Conservation (phyloP, 441 rosid genomes). For the Adansonia rubrostipa region DNA sequence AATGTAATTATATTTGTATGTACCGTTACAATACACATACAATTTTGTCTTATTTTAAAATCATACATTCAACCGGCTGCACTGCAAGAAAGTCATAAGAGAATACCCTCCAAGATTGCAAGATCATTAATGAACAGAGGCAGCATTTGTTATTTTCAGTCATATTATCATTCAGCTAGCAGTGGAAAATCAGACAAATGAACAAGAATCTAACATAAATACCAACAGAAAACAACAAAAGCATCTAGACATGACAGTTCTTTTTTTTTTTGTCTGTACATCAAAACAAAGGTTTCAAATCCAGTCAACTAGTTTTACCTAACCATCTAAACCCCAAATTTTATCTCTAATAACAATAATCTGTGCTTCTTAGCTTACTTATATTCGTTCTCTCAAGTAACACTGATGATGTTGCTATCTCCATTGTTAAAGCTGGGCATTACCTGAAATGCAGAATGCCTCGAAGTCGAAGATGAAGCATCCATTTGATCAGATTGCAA, state of each 20-base stretch:
- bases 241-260: constrained; percentile 22
- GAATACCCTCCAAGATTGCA: constrained; percentile 24
- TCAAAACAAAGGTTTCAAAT: constrained; percentile 33
- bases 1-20: too few relatives aligned
- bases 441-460: constrained; percentile 52
- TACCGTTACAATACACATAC: too few relatives aligned
- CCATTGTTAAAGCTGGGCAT: constrained; percentile 55
- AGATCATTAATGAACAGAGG: constrained; percentile 4
- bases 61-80: too few relatives aligned
- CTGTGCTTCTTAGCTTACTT: constrained; percentile 15
- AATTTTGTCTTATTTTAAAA: too few relatives aligned
- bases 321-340: constrained; percentile 1
- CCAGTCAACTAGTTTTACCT: constrained; percentile 39
- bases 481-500: constrained; percentile 46
- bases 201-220: constrained; percentile 18
- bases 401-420: constrained; percentile 63
- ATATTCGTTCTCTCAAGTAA: constrained; percentile 51
- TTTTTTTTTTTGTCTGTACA: constrained; percentile 47
- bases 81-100: background rate
- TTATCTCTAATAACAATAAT: constrained; percentile 21
- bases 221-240: constrained; percentile 22
- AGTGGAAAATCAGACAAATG: constrained; percentile 22
- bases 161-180: constrained; percentile 17
- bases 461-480: constrained; percentile 31
- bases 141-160: constrained; percentile 36